These are phyloP conservation scores for Oryza glumipatula DNA, from an alignment of 176 grass and related monocot species.

Conservation along the genomic window DNA sequence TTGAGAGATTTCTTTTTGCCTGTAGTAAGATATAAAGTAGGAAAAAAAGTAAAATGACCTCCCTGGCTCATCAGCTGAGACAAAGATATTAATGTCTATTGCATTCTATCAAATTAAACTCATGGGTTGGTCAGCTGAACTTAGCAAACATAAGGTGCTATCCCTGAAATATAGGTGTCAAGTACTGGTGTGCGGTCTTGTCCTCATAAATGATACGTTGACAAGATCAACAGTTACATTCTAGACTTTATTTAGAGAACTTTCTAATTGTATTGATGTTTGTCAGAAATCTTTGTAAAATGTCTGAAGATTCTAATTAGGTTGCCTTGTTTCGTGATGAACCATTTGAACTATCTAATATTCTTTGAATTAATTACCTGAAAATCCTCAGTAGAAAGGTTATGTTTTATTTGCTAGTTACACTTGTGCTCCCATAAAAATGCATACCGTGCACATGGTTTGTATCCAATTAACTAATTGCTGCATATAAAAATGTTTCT, in stretches of 20 bases:
- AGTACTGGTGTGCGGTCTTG: not conserved
- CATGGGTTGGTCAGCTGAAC: not conserved
- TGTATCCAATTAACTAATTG: constrained; percentile 16
- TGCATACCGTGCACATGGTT: constrained; percentile 23
- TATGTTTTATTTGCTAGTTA: constrained; percentile 15
- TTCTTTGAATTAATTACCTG: constrained; percentile 33
- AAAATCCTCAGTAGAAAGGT: constrained; percentile 21
- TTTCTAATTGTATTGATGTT: constrained; percentile 16
- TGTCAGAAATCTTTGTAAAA: constrained; percentile 2
- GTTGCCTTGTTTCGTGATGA: constrained; percentile 1
- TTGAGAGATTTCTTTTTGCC: constrained; percentile 4
- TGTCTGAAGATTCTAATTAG: not conserved
- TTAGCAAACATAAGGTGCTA: not conserved
- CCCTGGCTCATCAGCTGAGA: not conserved
- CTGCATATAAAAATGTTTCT: constrained; percentile 25
- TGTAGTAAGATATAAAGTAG: not conserved
- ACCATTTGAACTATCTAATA: constrained; percentile 27
- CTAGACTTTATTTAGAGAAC: not conserved
- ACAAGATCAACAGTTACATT: not conserved
- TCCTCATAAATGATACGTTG: constrained; percentile 4
- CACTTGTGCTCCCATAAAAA: not conserved
- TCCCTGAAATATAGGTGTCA: not conserved
- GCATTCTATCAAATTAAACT: not conserved
- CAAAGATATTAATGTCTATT: not conserved
- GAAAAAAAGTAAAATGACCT: not conserved